Evolutionary conservation across 2,329 filamentous ascomycete species (phyloP).

Genomic region (Aspergillus eucalypticola): DNA sequence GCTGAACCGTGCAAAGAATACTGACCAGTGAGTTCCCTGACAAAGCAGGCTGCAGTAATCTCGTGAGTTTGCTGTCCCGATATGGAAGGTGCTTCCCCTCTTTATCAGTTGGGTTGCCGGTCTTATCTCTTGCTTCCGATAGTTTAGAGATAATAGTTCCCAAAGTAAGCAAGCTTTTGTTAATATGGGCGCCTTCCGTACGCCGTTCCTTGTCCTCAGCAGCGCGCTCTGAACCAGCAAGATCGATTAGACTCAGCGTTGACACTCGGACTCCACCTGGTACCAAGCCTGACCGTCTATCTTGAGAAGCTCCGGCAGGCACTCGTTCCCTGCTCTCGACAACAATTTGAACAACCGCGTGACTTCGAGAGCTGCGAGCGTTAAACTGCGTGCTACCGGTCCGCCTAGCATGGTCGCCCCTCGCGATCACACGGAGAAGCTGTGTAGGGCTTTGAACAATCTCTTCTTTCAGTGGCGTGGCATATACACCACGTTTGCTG

Average conservation of each 20-base stretch:
- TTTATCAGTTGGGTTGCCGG: conserved; percentile 70
- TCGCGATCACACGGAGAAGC: conserved; percentile 87
- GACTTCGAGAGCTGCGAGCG: conserved; percentile 91
- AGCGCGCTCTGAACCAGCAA: conserved; percentile 93
- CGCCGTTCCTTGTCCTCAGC: conserved; percentile 93
- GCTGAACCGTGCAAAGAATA: conserved; percentile 94
- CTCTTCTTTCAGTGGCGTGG: conserved; percentile 92
- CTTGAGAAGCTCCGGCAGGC: conserved; percentile 54
- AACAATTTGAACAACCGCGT: conserved; percentile 97
- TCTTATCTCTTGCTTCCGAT: conserved; percentile 85
- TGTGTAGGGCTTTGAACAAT: conserved; percentile 98
- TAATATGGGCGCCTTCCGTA: conserved; percentile 95
- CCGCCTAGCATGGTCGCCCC: conserved; percentile 85
- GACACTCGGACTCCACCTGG: conserved; percentile 94
- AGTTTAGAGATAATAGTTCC: conserved; percentile 92
- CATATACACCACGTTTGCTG: conserved; percentile 93
- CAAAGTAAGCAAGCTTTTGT: conserved; percentile 92
- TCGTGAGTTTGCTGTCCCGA: conserved; percentile 93
- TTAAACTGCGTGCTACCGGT: conserved; percentile 98
- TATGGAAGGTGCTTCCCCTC: conserved; percentile 93
- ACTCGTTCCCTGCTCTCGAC: conserved; percentile 92
- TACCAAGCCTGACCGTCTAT: conserved; percentile 68
- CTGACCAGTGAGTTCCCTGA: conserved; percentile 94
- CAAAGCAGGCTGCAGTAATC: conserved; percentile 85
- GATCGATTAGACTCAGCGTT: conserved; percentile 90